Evolutionary conservation across 441 rosid species (phyloP), one percentile per base, ranked within the genome.

Genomic region (Hura crepitans): DNA sequence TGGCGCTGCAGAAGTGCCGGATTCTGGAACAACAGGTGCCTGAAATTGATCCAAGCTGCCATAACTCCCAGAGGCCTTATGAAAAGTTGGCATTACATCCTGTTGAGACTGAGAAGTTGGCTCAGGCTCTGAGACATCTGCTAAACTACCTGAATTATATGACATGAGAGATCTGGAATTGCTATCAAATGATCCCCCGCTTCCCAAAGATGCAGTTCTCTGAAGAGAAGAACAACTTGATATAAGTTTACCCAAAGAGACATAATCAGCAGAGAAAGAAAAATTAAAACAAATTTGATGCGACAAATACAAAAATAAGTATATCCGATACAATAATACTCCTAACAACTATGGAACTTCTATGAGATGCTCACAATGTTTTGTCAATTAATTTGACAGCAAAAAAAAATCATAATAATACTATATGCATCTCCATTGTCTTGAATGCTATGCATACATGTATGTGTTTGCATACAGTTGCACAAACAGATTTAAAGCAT

Each of bases 141-240:
- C 76, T 50, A 82, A 76, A 75, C 80, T 76, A 69, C 85, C 81
- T 0, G 89, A 86, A 73, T 83, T 81, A 74, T 74, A 78, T 65
- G 93, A 87, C 81, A 82, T 89, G 72, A 82, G 35, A 75, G 95
- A 86, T 76, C 71, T 18, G 45, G 85, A 78, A 69, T 81, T 84
- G 84, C 85, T 80, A 46, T 85, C 92, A 61, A 86, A 79, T 65
- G 96, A 86, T 69, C 84, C 85, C 70, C 71, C 72, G 82, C 93
- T 89, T 78, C 88, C 93, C 27, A 74, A 78, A 70, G 98, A 94
- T 58, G 81, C 68, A 53, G 87, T 80, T 85, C 92, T 87, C 97
- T 94, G 87, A 62, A 74, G 28, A 45, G 62, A 80, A 68, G 67
- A 78, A 80, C 12, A 56, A 63, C 20, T 42, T 74, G 67, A 72